Percentiles rank a stretch among this genome's conserved stretches.
Evolutionary conservation across 768 basidiomycete species (phyloP).

Genomic region (Auriculariales sp.): DNA sequence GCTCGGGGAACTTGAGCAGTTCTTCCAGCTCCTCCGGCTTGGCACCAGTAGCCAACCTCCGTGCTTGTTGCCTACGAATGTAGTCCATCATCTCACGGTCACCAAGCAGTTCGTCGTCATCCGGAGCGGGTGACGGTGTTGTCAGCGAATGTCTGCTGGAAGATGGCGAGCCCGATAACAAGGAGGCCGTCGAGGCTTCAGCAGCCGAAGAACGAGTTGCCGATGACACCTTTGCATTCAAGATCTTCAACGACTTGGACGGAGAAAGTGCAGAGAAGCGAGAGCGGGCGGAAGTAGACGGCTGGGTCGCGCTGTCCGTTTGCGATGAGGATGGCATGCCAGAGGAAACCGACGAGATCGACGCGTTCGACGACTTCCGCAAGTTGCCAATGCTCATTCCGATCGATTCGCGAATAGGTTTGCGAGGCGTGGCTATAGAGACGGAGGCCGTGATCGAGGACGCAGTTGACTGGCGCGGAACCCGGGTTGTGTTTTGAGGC

Average conservation of each 20-base stretch:
- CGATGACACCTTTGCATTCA: constrained; percentile 64
- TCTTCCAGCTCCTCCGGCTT: constrained; percentile 80
- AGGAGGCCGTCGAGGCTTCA: constrained; percentile 36
- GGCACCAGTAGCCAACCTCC: constrained; percentile 70
- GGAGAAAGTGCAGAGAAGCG: constrained; percentile 77
- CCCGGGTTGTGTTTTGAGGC: constrained; percentile 39
- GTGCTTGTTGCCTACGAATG: constrained; percentile 78
- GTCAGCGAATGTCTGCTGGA: constrained; percentile 64
- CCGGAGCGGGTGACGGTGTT: constrained; percentile 75
- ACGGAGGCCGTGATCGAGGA: constrained; percentile 28
- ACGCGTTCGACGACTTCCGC: constrained; percentile 73
- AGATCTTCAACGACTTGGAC: constrained; percentile 67
- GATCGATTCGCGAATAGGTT: constrained; percentile 63
- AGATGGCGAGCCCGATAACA: constrained; percentile 31
- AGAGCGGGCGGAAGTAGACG: constrained; percentile 30
- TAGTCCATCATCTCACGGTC: constrained; percentile 98
- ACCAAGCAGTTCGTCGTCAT: constrained; percentile 76
- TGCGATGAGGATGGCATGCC: constrained; percentile 19
- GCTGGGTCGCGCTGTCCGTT: neutral
- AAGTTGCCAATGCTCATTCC: constrained; percentile 69
- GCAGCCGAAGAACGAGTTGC: constrained; percentile 30
- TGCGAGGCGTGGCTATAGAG: constrained; percentile 38
- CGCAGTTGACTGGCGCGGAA: constrained; percentile 45
- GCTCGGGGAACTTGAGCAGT: constrained; percentile 85
- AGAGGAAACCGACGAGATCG: constrained; percentile 51